phyloP scores from a whole-genome alignment of 345 rosid genomes.

The Brassica cretica region DNA sequence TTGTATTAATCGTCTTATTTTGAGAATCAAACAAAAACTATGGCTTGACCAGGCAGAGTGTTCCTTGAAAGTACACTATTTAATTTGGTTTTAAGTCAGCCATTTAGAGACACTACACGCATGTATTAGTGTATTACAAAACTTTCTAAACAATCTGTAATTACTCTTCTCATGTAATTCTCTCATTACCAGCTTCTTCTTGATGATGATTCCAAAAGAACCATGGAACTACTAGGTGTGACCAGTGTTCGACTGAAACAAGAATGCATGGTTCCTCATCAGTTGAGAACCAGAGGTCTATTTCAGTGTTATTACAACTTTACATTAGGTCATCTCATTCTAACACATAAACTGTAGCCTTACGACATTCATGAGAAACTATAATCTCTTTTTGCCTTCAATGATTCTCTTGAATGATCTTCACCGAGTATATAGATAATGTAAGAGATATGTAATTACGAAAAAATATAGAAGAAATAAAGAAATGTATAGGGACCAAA shows the following conservation, averaged over 20 bases:
- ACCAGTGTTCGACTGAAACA: neutral
- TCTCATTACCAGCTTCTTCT: neutral
- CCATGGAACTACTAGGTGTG: neutral
- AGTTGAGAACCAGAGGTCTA: neutral
- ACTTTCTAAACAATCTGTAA: neutral
- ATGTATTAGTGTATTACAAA: too few relatives aligned
- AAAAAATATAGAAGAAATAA: neutral
- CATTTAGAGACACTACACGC: neutral
- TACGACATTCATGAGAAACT: neutral
- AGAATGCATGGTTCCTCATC: neutral
- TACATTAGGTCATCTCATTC: neutral
- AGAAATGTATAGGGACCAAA: conserved; percentile 13
- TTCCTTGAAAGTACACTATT: too few relatives aligned
- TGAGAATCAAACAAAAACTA: too few relatives aligned
- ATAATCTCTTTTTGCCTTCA: neutral
- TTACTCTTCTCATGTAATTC: neutral
- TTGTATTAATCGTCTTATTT: too few relatives aligned
- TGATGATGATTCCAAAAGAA: neutral
- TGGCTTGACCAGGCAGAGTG: too few relatives aligned
- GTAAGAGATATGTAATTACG: neutral
- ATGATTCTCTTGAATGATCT: conserved; percentile 16
- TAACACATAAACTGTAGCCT: neutral
- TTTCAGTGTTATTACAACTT: neutral
- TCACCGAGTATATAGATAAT: neutral
- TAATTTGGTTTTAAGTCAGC: too few relatives aligned